Conservation (phyloP, 768 basidiomycete species). For the Nidularia pulvinata region DNA sequence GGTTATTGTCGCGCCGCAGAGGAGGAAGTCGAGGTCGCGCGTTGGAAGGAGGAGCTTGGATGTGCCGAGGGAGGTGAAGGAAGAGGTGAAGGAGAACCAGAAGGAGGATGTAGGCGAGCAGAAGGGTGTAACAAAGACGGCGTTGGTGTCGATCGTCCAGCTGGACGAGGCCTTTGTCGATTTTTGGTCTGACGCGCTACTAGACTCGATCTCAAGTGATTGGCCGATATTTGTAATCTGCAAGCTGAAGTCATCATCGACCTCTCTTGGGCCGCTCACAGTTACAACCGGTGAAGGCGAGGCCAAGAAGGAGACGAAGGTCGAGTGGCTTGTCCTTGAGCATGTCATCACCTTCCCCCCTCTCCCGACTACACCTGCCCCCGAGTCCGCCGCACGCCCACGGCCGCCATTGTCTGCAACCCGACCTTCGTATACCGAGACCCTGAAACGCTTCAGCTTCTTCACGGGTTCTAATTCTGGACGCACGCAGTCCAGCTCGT, state of each 20-base stretch:
- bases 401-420: conserved; percentile 26
- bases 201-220: conserved; percentile 61
- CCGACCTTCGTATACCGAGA: too few species aligned
- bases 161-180: conserved; percentile 84
- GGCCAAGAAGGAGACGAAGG: conserved; percentile 29
- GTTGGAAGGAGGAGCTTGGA: neutral
- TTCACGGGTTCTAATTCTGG: conserved; percentile 37
- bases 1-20: neutral
- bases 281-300: too few species aligned
- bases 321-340: conserved; percentile 73
- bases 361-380: conserved; percentile 20
- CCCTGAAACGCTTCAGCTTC: conserved; percentile 64
- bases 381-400: conserved; percentile 8
- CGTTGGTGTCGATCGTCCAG: conserved; percentile 46
- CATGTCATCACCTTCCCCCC: conserved; percentile 46
- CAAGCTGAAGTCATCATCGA: conserved; percentile 65
- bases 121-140: conserved; percentile 4
- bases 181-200: conserved; percentile 76
- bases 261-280: too few species aligned
- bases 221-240: conserved; percentile 77
- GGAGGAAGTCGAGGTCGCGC: neutral
- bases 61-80: neutral
- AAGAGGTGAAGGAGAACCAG: too few species aligned
- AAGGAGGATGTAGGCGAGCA: too few species aligned
- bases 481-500: conserved; percentile 22